Evolutionary conservation across 176 grass and related monocot genomes (phyloP), one percentile per base, ranked within the genome.

Genomic region (Carex kokanica): DNA sequence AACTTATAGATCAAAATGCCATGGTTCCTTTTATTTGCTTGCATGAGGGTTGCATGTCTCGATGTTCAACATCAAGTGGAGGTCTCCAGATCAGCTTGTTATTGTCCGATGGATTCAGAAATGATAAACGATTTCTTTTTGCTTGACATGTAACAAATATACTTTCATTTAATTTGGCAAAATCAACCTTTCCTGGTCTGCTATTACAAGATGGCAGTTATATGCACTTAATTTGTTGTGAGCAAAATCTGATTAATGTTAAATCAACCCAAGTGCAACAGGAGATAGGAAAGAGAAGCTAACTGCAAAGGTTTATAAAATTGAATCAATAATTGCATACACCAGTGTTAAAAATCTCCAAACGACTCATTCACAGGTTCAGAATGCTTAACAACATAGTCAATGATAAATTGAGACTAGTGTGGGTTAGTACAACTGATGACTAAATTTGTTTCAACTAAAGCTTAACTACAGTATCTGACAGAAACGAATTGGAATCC

Each of bases 71-170:
- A 25, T 84, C 55, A 68, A 74, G 83, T 16, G 72, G 84, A 78
- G 92, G 89, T 86, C 84, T 88, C 78, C 2, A 56, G 43, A 93
- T 86, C 60, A 98, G 71, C 66, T 86, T 91, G 69, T 78, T 90
- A 68, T 94, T 82, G 61, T 69, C 32, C 0, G 80, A 91, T 78
- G 86, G 62, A 77, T 93, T 90, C 68, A 83, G 78, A 87, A 98
- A 98, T 66, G 43, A 77, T 65, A 91, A 25, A 79, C 92, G 88
- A 71, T 91, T 78, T 78, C 67, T 87, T 86, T 98, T 98, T 1
- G 92, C 92, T 92, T 98, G 84, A 84, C 71, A 82, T 41, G 74
- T 60, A 83, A 65, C 51, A 80, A 60, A 36, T 59, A 17, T 85
- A 49, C 1, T 20, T 52, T 63, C 31, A 82, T 49, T 82, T 32